Evolutionary conservation across 805 yeast species (phyloP), one percentile per base, ranked within the genome.

Genomic region (Sugiyamaella boreocaroliniensis): DNA sequence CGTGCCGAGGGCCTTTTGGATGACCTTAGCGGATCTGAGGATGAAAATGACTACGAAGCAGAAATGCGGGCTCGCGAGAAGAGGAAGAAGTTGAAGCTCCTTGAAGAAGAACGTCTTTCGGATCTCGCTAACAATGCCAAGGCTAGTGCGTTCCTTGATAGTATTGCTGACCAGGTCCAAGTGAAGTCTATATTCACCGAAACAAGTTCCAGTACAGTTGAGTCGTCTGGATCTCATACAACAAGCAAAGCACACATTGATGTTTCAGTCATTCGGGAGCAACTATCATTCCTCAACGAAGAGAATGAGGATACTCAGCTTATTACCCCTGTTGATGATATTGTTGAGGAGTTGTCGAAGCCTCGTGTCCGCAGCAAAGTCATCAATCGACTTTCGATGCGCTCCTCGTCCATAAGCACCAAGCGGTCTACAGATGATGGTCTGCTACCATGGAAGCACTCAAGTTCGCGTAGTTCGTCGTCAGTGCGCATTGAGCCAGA

Each of bases 91-190:
- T 44, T 47, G 48, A 52, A 49, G 46, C 49, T 59, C 29, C 45
- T 59, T 40, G 62, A 59, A 26, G 62, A 59, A 18, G 59, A 54
- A 10, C 43, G 47, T n/a, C 34, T 61, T 12, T 51, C 58, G 20
- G 58, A 50, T 14, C 29, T 61, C 18, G 58, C 62, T 11, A 52
- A 51, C 42, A 60, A 61, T 45, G 55, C 51, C 9, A 58, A 55
- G 43, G 60, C 63, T 14, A 52, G 54, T 16, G 64, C 64, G 4
- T 61, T 61, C 48, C 46, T 61, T 8, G 50, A 57, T 12, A 57
- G 61, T 14, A 61, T 61, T 48, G 61, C 58, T 12, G 64, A 61
- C 12, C 48, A 42, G 18, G 44, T 29, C 15, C 29, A 29, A 19
- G 16, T 43, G 8, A 32, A 29, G 9, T 40, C 50, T n/a, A 34